Percentiles rank a stretch among this genome's conserved stretches.
phyloP scores from a whole-genome alignment of 129 eudicot genomes.

The Dittrichia graveolens region DNA sequence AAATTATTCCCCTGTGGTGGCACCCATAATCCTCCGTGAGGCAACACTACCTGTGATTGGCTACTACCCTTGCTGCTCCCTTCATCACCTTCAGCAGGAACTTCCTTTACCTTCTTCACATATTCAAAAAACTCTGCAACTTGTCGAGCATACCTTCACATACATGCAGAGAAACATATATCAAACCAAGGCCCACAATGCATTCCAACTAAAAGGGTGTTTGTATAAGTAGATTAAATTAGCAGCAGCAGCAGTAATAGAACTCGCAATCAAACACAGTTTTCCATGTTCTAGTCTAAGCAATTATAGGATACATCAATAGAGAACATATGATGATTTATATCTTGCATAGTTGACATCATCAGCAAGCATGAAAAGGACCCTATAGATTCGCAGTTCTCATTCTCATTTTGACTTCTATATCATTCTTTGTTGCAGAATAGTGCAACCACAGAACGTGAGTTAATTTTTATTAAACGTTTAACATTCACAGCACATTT shows the following conservation, averaged over 20 bases:
- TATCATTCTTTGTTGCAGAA: background rate
- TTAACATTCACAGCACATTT: too few relatives aligned
- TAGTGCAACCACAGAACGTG: background rate
- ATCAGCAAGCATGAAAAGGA: too few relatives aligned
- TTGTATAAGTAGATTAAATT: too few relatives aligned
- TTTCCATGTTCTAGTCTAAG: too few relatives aligned
- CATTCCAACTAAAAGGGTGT: background rate
- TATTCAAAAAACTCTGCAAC: conserved; percentile 87
- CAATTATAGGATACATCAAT: too few relatives aligned
- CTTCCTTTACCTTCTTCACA: conserved; percentile 81
- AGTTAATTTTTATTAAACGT: background rate
- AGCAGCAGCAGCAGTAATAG: background rate
- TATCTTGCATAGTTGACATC: too few relatives aligned
- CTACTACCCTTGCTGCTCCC: conserved; percentile 22
- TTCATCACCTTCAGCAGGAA: conserved; percentile 33
- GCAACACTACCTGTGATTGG: conserved; percentile 54
- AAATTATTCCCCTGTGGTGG: conserved; percentile 66
- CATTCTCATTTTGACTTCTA: too few relatives aligned
- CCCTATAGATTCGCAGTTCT: too few relatives aligned
- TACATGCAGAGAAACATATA: background rate
- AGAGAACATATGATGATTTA: too few relatives aligned
- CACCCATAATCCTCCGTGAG: conserved; percentile 69
- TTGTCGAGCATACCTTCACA: conserved; percentile 94
- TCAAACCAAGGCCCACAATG: background rate
- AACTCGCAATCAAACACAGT: background rate